A percentile compares a stretch with the other conserved stretches of the same genome.
phyloP scores from a whole-genome alignment of 306 rosid species.

The Hippophae gyantsensis region DNA sequence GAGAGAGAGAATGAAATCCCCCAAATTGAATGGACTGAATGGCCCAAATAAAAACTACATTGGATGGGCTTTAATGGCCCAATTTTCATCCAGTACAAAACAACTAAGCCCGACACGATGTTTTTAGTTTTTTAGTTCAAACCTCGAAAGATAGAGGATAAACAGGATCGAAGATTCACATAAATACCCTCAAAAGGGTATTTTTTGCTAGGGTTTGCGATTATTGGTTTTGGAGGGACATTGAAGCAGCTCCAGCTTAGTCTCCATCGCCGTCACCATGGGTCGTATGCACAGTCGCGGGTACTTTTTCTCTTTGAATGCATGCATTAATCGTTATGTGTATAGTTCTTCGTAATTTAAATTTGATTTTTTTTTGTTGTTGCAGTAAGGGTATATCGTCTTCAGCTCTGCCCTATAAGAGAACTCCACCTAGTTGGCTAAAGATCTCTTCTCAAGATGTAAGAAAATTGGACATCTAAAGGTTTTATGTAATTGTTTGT shows the following conservation, averaged over 20 bases:
- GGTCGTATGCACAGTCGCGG: conserved; percentile 50
- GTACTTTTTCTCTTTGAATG: conserved; percentile 2
- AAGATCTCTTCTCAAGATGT: conserved; percentile 38
- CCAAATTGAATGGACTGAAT: no score
- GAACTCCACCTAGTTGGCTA: conserved; percentile 36
- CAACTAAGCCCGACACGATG: no score
- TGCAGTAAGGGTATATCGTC: conserved; percentile 39
- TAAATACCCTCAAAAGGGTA: conserved; percentile 3
- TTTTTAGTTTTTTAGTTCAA: no score
- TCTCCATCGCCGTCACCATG: conserved; percentile 23
- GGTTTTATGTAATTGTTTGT: background rate
- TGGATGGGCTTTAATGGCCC: no score
- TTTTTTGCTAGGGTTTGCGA: conserved; percentile 10
- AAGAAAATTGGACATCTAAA: background rate
- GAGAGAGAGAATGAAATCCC: no score
- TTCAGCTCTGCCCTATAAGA: conserved; percentile 38
- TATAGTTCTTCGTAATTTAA: background rate
- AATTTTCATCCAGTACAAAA: no score
- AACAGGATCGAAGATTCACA: background rate
- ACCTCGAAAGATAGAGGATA: no score
- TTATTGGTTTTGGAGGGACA: background rate
- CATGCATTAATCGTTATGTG: background rate
- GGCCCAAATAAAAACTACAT: no score
- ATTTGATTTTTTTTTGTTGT: background rate
- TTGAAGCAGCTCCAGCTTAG: background rate